Conservation (phyloP, 768 basidiomycete species). For the Amanita polypyramis region DNA sequence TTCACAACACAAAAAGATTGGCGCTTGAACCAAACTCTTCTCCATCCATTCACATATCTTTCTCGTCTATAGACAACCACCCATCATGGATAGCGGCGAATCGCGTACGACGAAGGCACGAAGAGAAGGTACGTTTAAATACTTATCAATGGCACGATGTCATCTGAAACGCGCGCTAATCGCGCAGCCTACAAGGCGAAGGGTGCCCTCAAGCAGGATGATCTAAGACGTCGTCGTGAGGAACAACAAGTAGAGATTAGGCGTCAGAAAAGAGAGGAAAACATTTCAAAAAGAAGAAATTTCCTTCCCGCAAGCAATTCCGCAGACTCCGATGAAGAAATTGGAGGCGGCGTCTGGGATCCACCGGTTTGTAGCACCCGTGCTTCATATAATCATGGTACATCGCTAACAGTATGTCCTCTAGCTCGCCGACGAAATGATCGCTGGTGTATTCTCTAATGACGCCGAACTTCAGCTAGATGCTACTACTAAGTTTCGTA, state of each 20-base stretch:
- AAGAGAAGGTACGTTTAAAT: slow-evolving; percentile 47
- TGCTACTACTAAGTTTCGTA: slow-evolving; percentile 97
- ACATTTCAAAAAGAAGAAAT: slow-evolving; percentile 95
- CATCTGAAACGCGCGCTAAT: slow-evolving; percentile 28
- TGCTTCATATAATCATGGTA: slow-evolving; percentile 8
- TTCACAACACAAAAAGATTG: neutral
- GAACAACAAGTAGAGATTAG: slow-evolving; percentile 99
- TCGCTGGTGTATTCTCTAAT: slow-evolving; percentile 85
- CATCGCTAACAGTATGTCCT: slow-evolving; percentile 11
- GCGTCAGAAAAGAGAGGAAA: slow-evolving; percentile 96
- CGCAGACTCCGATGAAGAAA: slow-evolving; percentile 89
- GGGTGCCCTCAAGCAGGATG: slow-evolving; percentile 80
- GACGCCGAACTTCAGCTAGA: slow-evolving; percentile 89
- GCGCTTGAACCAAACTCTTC: neutral
- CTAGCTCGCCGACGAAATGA: slow-evolving; percentile 86
- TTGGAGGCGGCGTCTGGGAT: slow-evolving; percentile 61
- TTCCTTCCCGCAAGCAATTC: slow-evolving; percentile 59
- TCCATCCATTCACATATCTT: neutral
- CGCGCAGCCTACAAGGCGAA: slow-evolving; percentile 81
- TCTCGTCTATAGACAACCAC: slow-evolving; percentile 2
- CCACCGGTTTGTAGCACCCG: slow-evolving; percentile 46
- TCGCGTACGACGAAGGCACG: slow-evolving; percentile 69
- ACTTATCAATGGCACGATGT: slow-evolving; percentile 17
- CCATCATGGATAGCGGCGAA: slow-evolving; percentile 36
- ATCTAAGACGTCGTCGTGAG: slow-evolving; percentile 92